Evolutionary conservation across 768 basidiomycete genomes (phyloP).

Genomic region (Polyporus arcularius): DNA sequence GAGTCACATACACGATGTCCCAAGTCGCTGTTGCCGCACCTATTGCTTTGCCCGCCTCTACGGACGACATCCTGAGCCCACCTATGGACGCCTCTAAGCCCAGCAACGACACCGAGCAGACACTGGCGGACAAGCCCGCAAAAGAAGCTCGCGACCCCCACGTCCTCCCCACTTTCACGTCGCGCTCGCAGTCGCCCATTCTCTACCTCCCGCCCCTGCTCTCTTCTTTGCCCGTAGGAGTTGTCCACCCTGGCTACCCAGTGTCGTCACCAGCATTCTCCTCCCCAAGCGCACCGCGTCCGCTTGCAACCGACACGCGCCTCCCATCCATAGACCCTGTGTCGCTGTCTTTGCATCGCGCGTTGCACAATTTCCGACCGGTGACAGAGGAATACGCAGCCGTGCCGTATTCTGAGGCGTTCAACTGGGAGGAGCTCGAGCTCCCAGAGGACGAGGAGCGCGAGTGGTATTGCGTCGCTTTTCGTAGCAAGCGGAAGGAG

Average conservation of each 20-base stretch:
- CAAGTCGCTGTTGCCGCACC: conserved; percentile 14
- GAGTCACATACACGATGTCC: background rate
- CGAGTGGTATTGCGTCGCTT: conserved; percentile 93
- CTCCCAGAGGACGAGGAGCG: conserved; percentile 73
- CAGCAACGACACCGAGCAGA: background rate
- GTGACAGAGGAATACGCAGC: conserved; percentile 59
- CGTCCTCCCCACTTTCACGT: conserved; percentile 51
- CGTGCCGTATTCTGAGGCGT: conserved; percentile 69
- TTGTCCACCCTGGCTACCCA: conserved; percentile 28
- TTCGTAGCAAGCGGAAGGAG: conserved; percentile 73
- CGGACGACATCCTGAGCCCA: background rate
- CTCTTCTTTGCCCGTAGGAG: conserved; percentile 63
- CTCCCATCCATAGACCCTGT: conserved; percentile 85
- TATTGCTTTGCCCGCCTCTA: background rate
- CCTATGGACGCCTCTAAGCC: background rate
- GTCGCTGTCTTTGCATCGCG: conserved; percentile 83
- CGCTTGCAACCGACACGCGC: conserved; percentile 67
- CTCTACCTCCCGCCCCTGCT: conserved; percentile 86
- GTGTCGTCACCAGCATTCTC: conserved; percentile 19
- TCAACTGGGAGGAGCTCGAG: conserved; percentile 81
- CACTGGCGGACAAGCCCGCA: conserved; percentile 5
- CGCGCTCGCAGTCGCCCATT: conserved; percentile 47
- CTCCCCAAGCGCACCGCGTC: conserved; percentile 30
- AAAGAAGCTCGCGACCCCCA: conserved; percentile 51
- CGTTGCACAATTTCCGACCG: conserved; percentile 76